Evolutionary conservation across 148 eudicot genomes (phyloP).

Genomic region (Chenopodium suecicum): DNA sequence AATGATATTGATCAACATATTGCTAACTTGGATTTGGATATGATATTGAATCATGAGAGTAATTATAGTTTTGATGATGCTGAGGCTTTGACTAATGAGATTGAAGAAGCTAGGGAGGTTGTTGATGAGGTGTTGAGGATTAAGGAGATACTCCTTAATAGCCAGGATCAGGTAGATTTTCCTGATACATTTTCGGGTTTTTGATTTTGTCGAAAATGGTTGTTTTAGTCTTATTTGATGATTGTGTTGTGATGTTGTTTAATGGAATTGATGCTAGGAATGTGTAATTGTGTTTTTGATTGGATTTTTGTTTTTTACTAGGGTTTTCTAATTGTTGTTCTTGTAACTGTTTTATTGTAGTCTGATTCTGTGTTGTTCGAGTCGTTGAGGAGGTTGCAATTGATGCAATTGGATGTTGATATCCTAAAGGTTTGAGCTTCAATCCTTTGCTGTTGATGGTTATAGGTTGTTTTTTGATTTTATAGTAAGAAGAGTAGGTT

Average conservation of each 20-base stretch:
- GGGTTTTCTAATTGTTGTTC: conserved; percentile 8
- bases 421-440: conserved; percentile 57
- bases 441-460: conserved; percentile 20
- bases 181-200: background rate
- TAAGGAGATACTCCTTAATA: conserved; percentile 58
- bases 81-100: conserved; percentile 81
- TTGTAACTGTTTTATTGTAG: conserved; percentile 41
- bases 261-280: no score
- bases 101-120: conserved; percentile 62
- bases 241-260: no score
- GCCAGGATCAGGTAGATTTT: conserved; percentile 60
- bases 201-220: background rate
- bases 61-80: conserved; percentile 71
- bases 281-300: no score
- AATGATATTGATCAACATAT: conserved; percentile 18
- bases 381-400: conserved; percentile 77
- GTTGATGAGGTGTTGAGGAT: conserved; percentile 77
- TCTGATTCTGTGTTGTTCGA: conserved; percentile 63
- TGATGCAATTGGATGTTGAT: conserved; percentile 73
- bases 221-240: no score
- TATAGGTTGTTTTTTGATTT: conserved; percentile 5
- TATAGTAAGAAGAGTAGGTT: background rate
- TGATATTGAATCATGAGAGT: conserved; percentile 31
- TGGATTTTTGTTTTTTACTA: background rate
- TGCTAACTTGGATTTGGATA: conserved; percentile 41